Conservation (phyloP, 352 stramenopile species). For the Pythium biforme region DNA sequence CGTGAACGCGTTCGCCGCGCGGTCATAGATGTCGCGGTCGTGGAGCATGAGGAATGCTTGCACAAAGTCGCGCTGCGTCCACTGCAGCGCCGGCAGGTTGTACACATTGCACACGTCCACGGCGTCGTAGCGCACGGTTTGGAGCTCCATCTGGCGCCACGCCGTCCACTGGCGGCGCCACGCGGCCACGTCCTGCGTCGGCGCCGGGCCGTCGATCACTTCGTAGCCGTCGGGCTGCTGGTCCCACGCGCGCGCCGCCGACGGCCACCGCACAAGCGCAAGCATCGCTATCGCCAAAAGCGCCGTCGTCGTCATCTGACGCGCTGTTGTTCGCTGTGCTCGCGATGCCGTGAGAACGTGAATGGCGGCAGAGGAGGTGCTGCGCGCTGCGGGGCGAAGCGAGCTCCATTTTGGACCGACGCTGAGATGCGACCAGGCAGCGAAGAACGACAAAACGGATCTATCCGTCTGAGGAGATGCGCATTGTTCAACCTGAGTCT, state of each 20-base stretch:
- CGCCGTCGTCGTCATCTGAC: background rate
- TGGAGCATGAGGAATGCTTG: constrained; percentile 77
- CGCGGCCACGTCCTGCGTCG: constrained; percentile 31
- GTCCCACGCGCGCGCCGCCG: constrained; percentile 46
- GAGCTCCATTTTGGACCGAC: background rate
- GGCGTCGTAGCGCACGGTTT: constrained; percentile 59
- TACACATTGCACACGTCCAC: constrained; percentile 64
- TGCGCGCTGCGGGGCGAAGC: too few species aligned
- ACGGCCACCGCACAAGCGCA: constrained; percentile 2
- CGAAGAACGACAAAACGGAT: background rate
- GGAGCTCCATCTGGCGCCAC: constrained; percentile 77
- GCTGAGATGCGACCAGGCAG: constrained; percentile 4
- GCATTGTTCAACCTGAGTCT: constrained; percentile 13
- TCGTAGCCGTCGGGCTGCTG: constrained; percentile 77
- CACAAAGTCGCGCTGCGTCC: constrained; percentile 79
- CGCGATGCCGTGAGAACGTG: constrained; percentile 1
- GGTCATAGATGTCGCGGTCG: constrained; percentile 76
- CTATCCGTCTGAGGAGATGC: background rate
- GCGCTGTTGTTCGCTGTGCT: background rate
- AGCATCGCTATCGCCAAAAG: background rate
- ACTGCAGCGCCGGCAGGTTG: constrained; percentile 56
- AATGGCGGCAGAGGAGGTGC: background rate
- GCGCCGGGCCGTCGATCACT: constrained; percentile 62
- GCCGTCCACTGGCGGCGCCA: constrained; percentile 59
- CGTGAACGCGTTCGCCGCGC: constrained; percentile 54